Base-by-base conservation (phyloP, 768 basidiomycete species). In the Daedaleopsis nitida region DNA sequence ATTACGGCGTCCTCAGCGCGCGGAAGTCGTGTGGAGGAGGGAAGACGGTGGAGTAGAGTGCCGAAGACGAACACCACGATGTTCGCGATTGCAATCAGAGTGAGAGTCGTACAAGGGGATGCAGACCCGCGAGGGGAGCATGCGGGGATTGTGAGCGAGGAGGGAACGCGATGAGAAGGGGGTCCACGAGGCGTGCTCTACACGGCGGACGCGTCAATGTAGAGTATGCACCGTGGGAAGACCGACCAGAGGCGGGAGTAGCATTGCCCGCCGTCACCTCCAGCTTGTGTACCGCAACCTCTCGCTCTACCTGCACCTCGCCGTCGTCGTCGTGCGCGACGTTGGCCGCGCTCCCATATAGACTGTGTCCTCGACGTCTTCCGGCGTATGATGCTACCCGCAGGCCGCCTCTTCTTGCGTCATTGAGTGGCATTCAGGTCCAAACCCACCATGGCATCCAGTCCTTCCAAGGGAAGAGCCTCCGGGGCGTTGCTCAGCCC, bases 381-480 rank as follows among this genome's bases (percentile, higher is more conserved):
- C 38, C 37, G 38, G 11, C 14, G 47, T 49, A 24, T 16, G 4
- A 49, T 49, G 47, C 47, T 49, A 24, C 14, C 47, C 24, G 47
- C 23, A 24, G 19, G 8, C 47, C 2, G 23, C 5, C 19, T 48
- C n/a, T 7, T 7, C 19, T 37, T 17, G 45, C n/a, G 32, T 44
- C 49, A 35, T 24, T 49, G 21, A 49, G 47, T 24, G 47, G 14
- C 19, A 13, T 13, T 21, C 21, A 45, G 17, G n/a, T 21, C 44
- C 38, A 53, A 44, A 47, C 55, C 11, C 13, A 44, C 54, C 49
- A 60, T 60, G 59, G 59, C 55, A 24, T 58, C 57, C 34, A 62
- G 55, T 12, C 34, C 56, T 12, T 32, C 62, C 42, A 63, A 56
- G 37, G 24, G 54, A 43, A 56, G 47, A 34, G 37, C 49, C 23